phyloP scores from a whole-genome alignment of 257 asterid genomes.

The Linderniella brevidens region DNA sequence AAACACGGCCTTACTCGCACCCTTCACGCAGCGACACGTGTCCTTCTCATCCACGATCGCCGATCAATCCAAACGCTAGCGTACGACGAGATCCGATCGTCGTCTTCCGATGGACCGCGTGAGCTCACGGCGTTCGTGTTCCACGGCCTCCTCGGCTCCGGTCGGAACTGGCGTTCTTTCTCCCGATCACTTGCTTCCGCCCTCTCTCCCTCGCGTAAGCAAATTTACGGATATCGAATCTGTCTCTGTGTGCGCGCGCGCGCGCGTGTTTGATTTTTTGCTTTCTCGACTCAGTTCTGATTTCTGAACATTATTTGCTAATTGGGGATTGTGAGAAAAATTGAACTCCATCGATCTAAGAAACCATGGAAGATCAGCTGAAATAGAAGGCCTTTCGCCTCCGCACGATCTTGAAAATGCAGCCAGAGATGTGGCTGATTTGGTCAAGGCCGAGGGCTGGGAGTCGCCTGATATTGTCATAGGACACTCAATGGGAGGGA shows the following conservation, averaged over 20 bases:
- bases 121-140: conserved; percentile 63
- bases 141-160: conserved; percentile 90
- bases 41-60: conserved; percentile 17
- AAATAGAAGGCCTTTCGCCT: conserved; percentile 32
- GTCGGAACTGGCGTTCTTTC: conserved; percentile 92
- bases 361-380: conserved; percentile 83
- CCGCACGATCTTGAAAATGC: conserved; percentile 71
- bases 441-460: conserved; percentile 60
- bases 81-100: conserved; percentile 41
- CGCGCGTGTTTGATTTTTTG: too few relatives aligned
- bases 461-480: conserved; percentile 84
- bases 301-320: not conserved
- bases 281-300: not conserved
- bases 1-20: conserved; percentile 21
- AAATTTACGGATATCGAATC: not conserved
- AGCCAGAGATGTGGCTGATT: conserved; percentile 68
- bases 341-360: conserved; percentile 46
- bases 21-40: conserved; percentile 16
- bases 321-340: not conserved
- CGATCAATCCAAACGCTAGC: conserved; percentile 56
- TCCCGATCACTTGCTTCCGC: conserved; percentile 56
- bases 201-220: conserved; percentile 41
- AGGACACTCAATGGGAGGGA: conserved; percentile 97
- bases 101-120: conserved; percentile 32
- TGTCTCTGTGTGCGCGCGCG: too few relatives aligned